A percentile compares a stretch with the other conserved stretches of the same genome.
Conservation (phyloP, 2,329 filamentous ascomycete genomes). For the Aspergillus glaucus region DNA sequence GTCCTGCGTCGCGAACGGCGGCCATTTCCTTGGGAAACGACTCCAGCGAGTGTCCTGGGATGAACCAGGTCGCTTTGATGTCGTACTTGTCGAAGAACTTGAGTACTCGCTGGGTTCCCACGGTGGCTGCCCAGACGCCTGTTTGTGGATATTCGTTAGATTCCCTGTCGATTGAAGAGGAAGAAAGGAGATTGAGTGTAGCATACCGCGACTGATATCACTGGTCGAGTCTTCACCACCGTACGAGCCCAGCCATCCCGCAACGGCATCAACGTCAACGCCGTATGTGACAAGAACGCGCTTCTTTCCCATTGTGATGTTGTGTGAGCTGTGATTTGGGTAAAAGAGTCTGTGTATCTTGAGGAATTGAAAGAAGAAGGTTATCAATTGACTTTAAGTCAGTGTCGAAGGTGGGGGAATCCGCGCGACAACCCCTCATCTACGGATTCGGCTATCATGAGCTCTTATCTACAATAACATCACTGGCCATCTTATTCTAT, state of each 20-base stretch:
- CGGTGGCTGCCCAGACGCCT: slow-evolving; percentile 62
- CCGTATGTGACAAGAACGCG: slow-evolving; percentile 24
- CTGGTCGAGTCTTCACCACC: slow-evolving; percentile 28
- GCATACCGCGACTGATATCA: slow-evolving; percentile 24
- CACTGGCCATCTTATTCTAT: neutral
- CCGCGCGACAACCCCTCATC: neutral
- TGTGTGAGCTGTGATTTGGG: neutral
- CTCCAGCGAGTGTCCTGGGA: slow-evolving; percentile 58
- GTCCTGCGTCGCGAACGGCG: slow-evolving; percentile 56
- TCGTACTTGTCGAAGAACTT: slow-evolving; percentile 66
- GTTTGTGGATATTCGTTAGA: neutral
- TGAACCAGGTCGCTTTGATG: slow-evolving; percentile 64
- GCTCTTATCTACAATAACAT: no score
- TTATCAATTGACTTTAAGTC: neutral
- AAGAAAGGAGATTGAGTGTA: no score
- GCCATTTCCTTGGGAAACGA: slow-evolving; percentile 61
- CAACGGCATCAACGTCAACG: slow-evolving; percentile 29
- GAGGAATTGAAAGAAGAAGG: neutral
- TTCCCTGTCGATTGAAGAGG: no score
- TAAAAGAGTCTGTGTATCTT: no score
- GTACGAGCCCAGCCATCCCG: slow-evolving; percentile 29
- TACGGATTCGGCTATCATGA: no score
- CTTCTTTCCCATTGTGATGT: slow-evolving; percentile 13
- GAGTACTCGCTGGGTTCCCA: slow-evolving; percentile 59
- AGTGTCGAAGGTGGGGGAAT: neutral